Percentiles rank a stretch among this genome's conserved stretches.
These are phyloP conservation scores for Leccinum uliginosum DNA, from an alignment of 768 basidiomycete genomes.

Conservation along the genomic window DNA sequence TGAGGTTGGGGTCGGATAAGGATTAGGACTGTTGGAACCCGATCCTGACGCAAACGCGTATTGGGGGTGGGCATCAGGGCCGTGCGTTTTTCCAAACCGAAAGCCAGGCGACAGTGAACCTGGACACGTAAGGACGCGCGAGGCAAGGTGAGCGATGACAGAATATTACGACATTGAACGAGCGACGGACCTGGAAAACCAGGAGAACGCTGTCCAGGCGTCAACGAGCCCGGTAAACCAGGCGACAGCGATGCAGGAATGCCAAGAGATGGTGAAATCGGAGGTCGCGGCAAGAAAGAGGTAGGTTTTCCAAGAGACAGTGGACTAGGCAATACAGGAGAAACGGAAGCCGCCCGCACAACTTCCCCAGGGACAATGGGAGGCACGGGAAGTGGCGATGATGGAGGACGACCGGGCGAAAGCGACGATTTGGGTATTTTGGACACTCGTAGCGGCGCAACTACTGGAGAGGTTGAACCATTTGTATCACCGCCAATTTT, in stretches of 20 bases:
- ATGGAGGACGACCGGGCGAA: slow-evolving; percentile 13
- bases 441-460: slow-evolving; percentile 25
- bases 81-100: slow-evolving; percentile 11
- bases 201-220: slow-evolving; percentile 21
- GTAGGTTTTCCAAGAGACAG: slow-evolving; percentile 8
- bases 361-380: not conserved
- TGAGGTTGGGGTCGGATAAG: not conserved
- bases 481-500: slow-evolving; percentile 10
- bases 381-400: slow-evolving; percentile 13
- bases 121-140: slow-evolving; percentile 1
- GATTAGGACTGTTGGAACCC: slow-evolving; percentile 5
- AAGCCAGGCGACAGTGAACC: slow-evolving; percentile 20
- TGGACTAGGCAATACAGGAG: slow-evolving; percentile 11
- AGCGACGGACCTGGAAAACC: slow-evolving; percentile 22
- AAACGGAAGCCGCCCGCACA: slow-evolving; percentile 5
- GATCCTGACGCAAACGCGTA: slow-evolving; percentile 19
- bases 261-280: slow-evolving; percentile 5
- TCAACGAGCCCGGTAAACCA: slow-evolving; percentile 16
- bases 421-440: slow-evolving; percentile 24
- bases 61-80: slow-evolving; percentile 5
- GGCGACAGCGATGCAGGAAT: slow-evolving; percentile 16
- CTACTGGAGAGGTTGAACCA: slow-evolving; percentile 1
- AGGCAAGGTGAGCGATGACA: slow-evolving; percentile 4
- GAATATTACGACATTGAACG: slow-evolving; percentile 3
- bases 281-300: slow-evolving; percentile 6